Evolutionary conservation across 1,139 yeast genomes (phyloP), one percentile per base, ranked within the genome.

Genomic region (Scheffersomyces insectosa): DNA sequence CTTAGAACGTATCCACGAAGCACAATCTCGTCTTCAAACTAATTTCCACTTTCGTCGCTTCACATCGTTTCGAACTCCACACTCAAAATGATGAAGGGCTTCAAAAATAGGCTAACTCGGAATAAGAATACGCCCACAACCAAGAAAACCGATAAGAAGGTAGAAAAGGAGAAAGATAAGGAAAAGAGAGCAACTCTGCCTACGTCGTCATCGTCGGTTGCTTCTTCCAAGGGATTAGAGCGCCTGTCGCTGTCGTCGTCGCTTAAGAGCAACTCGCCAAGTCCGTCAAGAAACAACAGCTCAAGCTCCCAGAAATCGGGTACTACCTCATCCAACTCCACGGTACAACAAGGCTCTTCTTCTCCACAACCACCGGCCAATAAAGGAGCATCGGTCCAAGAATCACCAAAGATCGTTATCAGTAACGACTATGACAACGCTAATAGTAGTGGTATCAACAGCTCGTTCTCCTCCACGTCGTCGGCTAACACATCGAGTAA

Each of bases 51-150:
- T 20, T 7, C 7, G 25, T 20, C 25, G 25, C 25, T 20, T 20
- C 25, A 20, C 25, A 7, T 8, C 25, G 25, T 20, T 20, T 20
- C 25, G 25, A 20, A 20, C 25, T 20, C 25, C 6, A 20, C 8
- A 20, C 8, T 20, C 57, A 72, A 66, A 43, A 74, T 74, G 79
- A 74, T 74, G 79, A 74, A 74, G 65, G 79, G 79, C 27, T 74
- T 74, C 56, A 74, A 74, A 52, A 74, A 74, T 48, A 68, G 78
- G 54, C 77, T 74, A 56, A 69, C 79, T 28, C 65, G 79, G 48
- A 72, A 66, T 52, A 68, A 68, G 58, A 57, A 71, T 51, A 77
- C 67, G 55, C 52, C 72, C 29, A 52, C 74, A 33, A 57, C 55
- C 39, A 73, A 72, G 48, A 72, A 72, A 48, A 37, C 66, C 14